Conservation (phyloP, 1,139 yeast species). For the Suhomyces taliae region DNA sequence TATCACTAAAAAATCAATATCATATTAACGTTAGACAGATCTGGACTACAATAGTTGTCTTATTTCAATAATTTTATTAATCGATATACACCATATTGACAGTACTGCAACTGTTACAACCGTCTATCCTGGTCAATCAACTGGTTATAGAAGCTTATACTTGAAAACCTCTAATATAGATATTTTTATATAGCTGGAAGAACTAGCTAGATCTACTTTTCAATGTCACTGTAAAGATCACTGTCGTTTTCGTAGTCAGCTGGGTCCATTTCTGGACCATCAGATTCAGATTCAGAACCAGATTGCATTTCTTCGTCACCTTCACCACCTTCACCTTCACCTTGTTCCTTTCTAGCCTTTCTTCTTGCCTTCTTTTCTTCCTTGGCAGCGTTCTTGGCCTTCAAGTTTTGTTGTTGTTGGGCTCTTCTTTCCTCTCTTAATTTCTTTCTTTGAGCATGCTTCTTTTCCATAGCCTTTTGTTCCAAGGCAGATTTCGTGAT, state of each 20-base stretch:
- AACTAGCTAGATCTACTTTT: neutral
- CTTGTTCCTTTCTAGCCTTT: slow-evolving; percentile 51
- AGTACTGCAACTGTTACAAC: too few relatives aligned
- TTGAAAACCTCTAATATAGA: too few relatives aligned
- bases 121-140: too few relatives aligned
- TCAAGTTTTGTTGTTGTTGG: slow-evolving; percentile 77
- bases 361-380: slow-evolving; percentile 74
- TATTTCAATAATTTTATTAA: too few relatives aligned
- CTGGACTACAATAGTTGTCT: too few relatives aligned
- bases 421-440: slow-evolving; percentile 72
- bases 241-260: slow-evolving; percentile 51
- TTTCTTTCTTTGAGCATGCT: slow-evolving; percentile 61
- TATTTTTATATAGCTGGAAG: too few relatives aligned
- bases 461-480: slow-evolving; percentile 59
- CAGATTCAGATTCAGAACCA: slow-evolving; percentile 21
- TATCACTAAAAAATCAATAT: too few relatives aligned
- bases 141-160: too few relatives aligned
- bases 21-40: too few relatives aligned
- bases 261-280: slow-evolving; percentile 39
- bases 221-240: slow-evolving; percentile 45
- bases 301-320: slow-evolving; percentile 16
- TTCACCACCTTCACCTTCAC: slow-evolving; percentile 22
- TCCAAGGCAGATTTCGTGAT: slow-evolving; percentile 65
- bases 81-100: too few relatives aligned
- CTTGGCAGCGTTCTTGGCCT: slow-evolving; percentile 71